Conservation (phyloP, 345 rosid species). For the Draba incana region DNA sequence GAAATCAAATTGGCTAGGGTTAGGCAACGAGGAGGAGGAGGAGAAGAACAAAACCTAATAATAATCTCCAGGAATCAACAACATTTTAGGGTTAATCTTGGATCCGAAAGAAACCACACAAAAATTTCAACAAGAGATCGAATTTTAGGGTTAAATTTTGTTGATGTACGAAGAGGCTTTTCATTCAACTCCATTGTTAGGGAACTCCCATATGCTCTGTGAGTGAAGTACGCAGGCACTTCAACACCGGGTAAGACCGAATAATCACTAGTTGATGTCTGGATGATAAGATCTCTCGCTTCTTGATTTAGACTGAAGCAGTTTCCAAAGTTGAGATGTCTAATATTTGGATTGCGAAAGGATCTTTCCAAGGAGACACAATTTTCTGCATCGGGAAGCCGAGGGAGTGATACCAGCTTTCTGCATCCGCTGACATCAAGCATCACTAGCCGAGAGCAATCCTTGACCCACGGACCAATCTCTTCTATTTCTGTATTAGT, state of each 20-base stretch:
- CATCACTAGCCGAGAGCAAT: background rate
- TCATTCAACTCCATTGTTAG: background rate
- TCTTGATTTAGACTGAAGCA: constrained; percentile 17
- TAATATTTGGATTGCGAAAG: background rate
- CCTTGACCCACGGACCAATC: background rate
- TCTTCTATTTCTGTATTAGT: background rate
- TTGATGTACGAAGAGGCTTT: background rate
- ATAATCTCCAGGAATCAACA: constrained; percentile 3
- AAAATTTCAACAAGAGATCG: too few species aligned
- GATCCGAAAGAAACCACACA: constrained; percentile 13
- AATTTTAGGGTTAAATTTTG: too few species aligned
- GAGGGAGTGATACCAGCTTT: constrained; percentile 11
- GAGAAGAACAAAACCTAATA: constrained; percentile 26
- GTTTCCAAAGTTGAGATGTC: constrained; percentile 1
- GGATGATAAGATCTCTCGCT: background rate
- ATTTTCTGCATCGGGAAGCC: background rate
- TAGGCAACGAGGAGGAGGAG: background rate
- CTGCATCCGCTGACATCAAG: background rate
- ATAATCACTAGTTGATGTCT: background rate
- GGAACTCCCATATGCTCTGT: background rate
- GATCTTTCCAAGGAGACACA: constrained; percentile 3
- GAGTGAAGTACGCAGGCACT: background rate
- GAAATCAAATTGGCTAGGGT: too few species aligned
- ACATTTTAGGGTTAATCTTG: background rate
- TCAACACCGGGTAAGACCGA: background rate